phyloP scores from a whole-genome alignment of 129 eudicot species.

The Helichrysum umbraculigerum region DNA sequence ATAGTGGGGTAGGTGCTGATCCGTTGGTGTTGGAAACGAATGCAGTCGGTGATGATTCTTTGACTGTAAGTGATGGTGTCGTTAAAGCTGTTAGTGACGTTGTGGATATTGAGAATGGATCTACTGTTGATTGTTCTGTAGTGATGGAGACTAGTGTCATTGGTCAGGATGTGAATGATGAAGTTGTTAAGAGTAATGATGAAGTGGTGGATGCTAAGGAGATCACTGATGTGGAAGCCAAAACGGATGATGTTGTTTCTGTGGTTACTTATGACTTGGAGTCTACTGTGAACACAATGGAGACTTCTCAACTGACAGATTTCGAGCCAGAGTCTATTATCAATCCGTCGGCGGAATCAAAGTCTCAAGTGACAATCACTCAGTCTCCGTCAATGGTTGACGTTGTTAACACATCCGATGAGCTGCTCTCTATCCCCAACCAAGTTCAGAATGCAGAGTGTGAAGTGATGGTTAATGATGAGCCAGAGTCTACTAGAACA shows the following conservation, averaged over 20 bases:
- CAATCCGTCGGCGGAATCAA: neutral
- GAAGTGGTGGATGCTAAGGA: constrained; percentile 6
- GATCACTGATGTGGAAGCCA: constrained; percentile 25
- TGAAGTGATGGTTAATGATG: constrained; percentile 22
- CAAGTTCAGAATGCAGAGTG: constrained; percentile 20
- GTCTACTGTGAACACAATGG: constrained; percentile 7
- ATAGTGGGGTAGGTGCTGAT: constrained; percentile 11
- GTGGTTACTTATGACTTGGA: constrained; percentile 21
- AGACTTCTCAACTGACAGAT: constrained; percentile 16
- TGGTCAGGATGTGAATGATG: constrained; percentile 22
- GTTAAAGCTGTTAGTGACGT: constrained; percentile 23
- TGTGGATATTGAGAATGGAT: constrained; percentile 28
- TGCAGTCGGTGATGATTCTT: constrained; percentile 8
- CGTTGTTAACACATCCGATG: constrained; percentile 19
- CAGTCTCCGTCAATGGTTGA: constrained; percentile 19
- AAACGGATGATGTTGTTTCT: constrained; percentile 24
- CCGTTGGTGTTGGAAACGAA: constrained; percentile 19
- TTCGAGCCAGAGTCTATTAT: constrained; percentile 5
- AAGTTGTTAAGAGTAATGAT: constrained; percentile 22
- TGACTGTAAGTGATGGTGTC: constrained; percentile 14
- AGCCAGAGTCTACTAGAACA: constrained; percentile 23
- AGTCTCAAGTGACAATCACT: constrained; percentile 16
- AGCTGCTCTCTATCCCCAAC: constrained; percentile 7
- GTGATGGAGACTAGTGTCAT: constrained; percentile 13
- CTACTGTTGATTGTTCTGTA: constrained; percentile 7